Base-by-base conservation (phyloP, 768 basidiomycete genomes). In the Leccinum imitatum region DNA sequence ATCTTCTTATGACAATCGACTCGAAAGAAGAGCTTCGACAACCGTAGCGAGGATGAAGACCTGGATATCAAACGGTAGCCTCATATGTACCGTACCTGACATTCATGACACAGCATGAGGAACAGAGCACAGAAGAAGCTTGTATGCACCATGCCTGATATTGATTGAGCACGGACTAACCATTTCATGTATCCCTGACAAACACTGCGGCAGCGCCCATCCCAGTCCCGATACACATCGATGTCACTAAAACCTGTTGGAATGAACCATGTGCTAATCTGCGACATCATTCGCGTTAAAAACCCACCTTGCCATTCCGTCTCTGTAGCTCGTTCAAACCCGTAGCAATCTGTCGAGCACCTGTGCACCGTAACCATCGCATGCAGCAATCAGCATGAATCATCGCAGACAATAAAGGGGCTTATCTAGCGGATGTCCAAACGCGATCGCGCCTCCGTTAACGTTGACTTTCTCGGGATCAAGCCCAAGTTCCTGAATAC, bases 171-270 rank as follows among this genome's bases (percentile, higher is more conserved):
- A 46, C 19, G 19, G 17, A 19, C 44, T 19, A 44, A n/a, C 30
- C 31, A 4, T 37, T 21, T 67, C 56, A 68, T 6, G 50, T 14
- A 37, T 90, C 88, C 53, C 82, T 77, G 3, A 91, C 73, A 72
- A 92, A 91, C 15, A 91, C 78, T 1, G 78, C 87, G 19, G 90
- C 91, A 9, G 91, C 93, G n/a, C 92, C 92, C 91, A 93, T 93
- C n/a, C 93, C 91, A 13, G 87, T 88, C 17, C 89, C 82, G 56
- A 95, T 87, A 68, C 93, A 95, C 92, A 95, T 95, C 14, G 86
- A 87, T 3, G 91, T 93, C n/a, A 93, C 82, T 50, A 95, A 78
- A 7, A 95, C 76, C 90, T 90, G 56, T 14, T 31, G 4, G 17
- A 44, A 48, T n/a, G 54, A 47, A n/a, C 9, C 14, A 30, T 59